Percentiles rank a stretch among this genome's conserved stretches.
Evolutionary conservation across 2,329 filamentous ascomycete species (phyloP).

Genomic region (Chaetomium globosum): DNA sequence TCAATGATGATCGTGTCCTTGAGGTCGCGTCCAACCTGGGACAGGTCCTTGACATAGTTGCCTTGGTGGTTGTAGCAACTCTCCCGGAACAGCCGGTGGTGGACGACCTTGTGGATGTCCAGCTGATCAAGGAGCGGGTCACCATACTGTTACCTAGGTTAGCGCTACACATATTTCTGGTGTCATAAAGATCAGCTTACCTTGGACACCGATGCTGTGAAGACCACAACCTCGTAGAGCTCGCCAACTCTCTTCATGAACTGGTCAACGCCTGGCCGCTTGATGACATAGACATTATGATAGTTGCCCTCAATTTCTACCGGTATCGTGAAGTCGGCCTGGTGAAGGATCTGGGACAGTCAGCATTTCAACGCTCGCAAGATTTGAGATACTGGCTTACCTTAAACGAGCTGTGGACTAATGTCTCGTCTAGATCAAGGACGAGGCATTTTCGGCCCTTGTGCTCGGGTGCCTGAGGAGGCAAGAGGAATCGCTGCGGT

Average conservation of each 20-base stretch:
- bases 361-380: neutral
- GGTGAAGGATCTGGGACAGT: conserved; percentile 77
- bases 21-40: conserved; percentile 91
- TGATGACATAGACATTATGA: conserved; percentile 99
- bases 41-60: conserved; percentile 99
- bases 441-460: conserved; percentile 92
- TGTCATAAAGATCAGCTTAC: conserved; percentile 51
- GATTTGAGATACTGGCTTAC: conserved; percentile 50
- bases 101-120: conserved; percentile 95
- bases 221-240: conserved; percentile 97
- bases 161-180: conserved; percentile 25
- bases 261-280: conserved; percentile 95
- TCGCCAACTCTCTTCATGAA: conserved; percentile 99
- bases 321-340: conserved; percentile 98
- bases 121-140: conserved; percentile 94
- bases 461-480: conserved; percentile 77
- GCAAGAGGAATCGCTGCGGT: conserved; percentile 71
- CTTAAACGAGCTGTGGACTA: conserved; percentile 99
- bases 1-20: conserved; percentile 99
- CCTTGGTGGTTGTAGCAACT: conserved; percentile 99
- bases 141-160: conserved; percentile 68
- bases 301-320: conserved; percentile 99
- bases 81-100: conserved; percentile 94
- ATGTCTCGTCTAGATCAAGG: conserved; percentile 90
- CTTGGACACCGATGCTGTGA: conserved; percentile 98